Conservation (phyloP, 1,284 basidiomycete genomes). For the Microbotryomycetes sp. region DNA sequence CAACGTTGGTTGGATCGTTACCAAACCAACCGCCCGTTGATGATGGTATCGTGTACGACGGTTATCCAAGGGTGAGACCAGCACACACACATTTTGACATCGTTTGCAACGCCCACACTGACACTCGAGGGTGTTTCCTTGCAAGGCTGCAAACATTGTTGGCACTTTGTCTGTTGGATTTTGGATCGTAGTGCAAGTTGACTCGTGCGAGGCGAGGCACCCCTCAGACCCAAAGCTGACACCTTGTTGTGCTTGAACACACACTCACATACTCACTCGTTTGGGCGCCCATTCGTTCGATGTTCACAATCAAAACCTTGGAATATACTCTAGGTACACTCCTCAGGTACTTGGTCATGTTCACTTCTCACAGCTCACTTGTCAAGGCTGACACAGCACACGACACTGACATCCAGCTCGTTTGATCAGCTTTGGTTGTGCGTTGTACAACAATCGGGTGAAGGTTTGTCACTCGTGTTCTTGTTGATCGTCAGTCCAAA, state of each 20-base stretch:
- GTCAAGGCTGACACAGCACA: not conserved
- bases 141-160: conserved; percentile 4
- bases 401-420: conserved; percentile 13
- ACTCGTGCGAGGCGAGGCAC: not conserved
- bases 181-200: conserved; percentile 29
- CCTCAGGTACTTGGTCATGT: conserved; percentile 16
- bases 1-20: not conserved
- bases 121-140: not conserved
- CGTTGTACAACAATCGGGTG: conserved; percentile 33
- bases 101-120: not conserved
- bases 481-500: conserved; percentile 31
- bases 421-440: conserved; percentile 35
- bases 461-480: conserved; percentile 35
- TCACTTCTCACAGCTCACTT: not conserved
- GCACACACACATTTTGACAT: not conserved
- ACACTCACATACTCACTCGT: no score
- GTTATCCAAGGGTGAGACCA: conserved; percentile 8
- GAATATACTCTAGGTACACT: conserved; percentile 23
- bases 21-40: not conserved
- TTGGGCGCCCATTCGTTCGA: no score
- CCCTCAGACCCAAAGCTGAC: no score
- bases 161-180: conserved; percentile 23
- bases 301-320: no score
- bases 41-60: conserved; percentile 7
- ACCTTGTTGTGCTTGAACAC: no score